Percentiles rank a stretch among this genome's conserved stretches.
Conservation (phyloP, 2,329 filamentous ascomycete genomes). For the Didymella lethalis region DNA sequence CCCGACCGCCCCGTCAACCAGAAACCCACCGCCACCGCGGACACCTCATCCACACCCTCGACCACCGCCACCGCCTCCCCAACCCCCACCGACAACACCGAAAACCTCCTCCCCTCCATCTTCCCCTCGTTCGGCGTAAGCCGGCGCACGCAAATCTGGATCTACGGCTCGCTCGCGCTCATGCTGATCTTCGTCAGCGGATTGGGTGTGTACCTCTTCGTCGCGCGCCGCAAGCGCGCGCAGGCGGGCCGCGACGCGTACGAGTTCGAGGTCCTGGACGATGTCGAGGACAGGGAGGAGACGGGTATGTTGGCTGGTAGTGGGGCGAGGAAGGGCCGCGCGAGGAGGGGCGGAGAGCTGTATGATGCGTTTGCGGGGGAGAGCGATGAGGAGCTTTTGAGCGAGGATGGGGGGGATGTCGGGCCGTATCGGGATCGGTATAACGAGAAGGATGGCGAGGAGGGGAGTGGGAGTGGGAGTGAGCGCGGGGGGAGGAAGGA, state of each 20-base stretch:
- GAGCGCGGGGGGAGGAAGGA: slow-evolving; percentile 36
- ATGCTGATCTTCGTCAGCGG: slow-evolving; percentile 85
- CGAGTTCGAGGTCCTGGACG: slow-evolving; percentile 91
- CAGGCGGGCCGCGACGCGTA: slow-evolving; percentile 82
- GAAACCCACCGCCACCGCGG: slow-evolving; percentile 57
- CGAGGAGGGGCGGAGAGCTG: slow-evolving; percentile 80
- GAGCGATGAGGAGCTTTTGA: slow-evolving; percentile 75
- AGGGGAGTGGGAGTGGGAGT: slow-evolving; percentile 23
- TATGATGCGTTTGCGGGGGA: slow-evolving; percentile 98
- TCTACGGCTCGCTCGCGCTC: slow-evolving; percentile 84
- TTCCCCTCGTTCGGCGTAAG: slow-evolving; percentile 91
- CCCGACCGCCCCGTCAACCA: slow-evolving; percentile 64
- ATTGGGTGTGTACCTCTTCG: slow-evolving; percentile 80
- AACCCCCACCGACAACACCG: slow-evolving; percentile 52
- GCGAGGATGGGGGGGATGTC: slow-evolving; percentile 52
- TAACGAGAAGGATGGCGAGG: slow-evolving; percentile 43
- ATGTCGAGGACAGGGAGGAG: slow-evolving; percentile 72
- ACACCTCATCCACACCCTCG: slow-evolving; percentile 32
- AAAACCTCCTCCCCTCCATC: slow-evolving; percentile 77
- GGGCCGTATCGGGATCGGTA: slow-evolving; percentile 47
- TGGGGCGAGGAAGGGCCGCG: slow-evolving; percentile 53
- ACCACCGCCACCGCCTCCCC: slow-evolving; percentile 23
- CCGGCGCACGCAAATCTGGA: slow-evolving; percentile 89
- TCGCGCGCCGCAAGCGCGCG: slow-evolving; percentile 78
- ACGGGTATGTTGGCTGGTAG: slow-evolving; percentile 54